Base-by-base conservation (phyloP, 495 filamentous ascomycete genomes). In the Filosporella fistucella region DNA sequence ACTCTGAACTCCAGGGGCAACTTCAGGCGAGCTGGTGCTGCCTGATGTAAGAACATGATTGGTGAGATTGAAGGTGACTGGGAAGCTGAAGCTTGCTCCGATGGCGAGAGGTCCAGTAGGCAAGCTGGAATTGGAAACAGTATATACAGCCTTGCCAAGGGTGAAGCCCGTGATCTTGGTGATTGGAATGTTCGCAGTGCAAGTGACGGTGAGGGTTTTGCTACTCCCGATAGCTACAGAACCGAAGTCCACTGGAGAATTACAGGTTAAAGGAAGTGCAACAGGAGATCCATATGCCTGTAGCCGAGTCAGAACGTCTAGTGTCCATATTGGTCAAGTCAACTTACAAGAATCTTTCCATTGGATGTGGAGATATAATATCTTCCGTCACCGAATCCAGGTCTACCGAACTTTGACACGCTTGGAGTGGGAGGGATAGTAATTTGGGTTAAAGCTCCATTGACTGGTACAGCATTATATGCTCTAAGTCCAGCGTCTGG, bases 211-310 rank as follows among this genome's bases (percentile, higher is more conserved):
- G 24, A 55, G 33, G 1, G 56, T 64, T 9, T 29, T 50, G 11
- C 45, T 44, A 8, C 40, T 48, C 4, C 62, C 63, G 16, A 72
- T 55, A 4, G 58, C 26, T 8, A 73, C 63, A 12, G 56, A 44
- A 5, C 72, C 72, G 49, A 75, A 75, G 25, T 68, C 41, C 30
- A 68, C 51, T 8, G 63, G 63, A 16, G 50, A 46, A n/a, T 49
- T 61, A 45, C 67, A 68, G 40, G 56, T 64, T 25, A 68, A 46
- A 17, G 64, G 64, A 16, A 68, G 41, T 37, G 60, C 50, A 21
- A 64, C 62, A 18, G 61, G 63, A 16, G 60, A 66, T 1, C 67
- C 69, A 45, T 68, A 60, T 22, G 61, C 45, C 45, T 47, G 13
- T 12, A 20, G 22, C n/a, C 12, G n/a, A 39, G 32, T 29, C 13